Base-by-base conservation (phyloP, 2,329 filamentous ascomycete genomes). In the Cordyceps militaris region DNA sequence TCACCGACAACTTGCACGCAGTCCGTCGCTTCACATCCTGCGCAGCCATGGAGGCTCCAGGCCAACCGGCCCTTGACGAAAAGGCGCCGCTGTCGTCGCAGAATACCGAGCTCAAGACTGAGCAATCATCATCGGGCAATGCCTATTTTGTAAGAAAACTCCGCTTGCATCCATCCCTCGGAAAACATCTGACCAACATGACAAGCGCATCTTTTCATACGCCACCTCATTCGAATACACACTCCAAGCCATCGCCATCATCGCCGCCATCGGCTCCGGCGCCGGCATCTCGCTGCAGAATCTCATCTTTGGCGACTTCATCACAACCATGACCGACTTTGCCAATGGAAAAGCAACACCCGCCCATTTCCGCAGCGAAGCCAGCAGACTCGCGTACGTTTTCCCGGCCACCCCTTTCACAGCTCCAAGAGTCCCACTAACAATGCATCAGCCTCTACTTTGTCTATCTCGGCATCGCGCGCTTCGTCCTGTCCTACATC, bases 401-500 rank as follows among this genome's bases (percentile, higher is more conserved):
- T 38, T n/a, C n/a, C n/a, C n/a, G n/a, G n/a, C 8, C 10, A 4
- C 21, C 23, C 21, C 23, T 38, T 32, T 32, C 30, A 32, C 30
- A 32, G 30, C 9, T 32, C 19, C 26, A 19, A n/a, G 8, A 26
- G 34, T 16, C 34, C 34, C 38, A 43, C 57, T 38, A 36, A 43
- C 54, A 43, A 42, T 13, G 7, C 16, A 14, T 19, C 16, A 79
- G 77, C 0, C 68, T 85, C 6, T 84, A 79, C 65, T 83, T 84
- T 62, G 72, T 84, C 26, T 84, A 83, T 60, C 71, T 85, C 13
- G 83, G 82, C 62, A 70, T 83, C 52, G 81, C 68, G 0, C 76
- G 79, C 46, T 79, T 84, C 59, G 64, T 70, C 23, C 67, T 81
- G 16, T 72, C 76, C 13, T 84, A 83, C 61, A 64, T 74, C 19